Base-by-base conservation (phyloP, 805 yeast genomes). In the Ogataea paradorogensis region DNA sequence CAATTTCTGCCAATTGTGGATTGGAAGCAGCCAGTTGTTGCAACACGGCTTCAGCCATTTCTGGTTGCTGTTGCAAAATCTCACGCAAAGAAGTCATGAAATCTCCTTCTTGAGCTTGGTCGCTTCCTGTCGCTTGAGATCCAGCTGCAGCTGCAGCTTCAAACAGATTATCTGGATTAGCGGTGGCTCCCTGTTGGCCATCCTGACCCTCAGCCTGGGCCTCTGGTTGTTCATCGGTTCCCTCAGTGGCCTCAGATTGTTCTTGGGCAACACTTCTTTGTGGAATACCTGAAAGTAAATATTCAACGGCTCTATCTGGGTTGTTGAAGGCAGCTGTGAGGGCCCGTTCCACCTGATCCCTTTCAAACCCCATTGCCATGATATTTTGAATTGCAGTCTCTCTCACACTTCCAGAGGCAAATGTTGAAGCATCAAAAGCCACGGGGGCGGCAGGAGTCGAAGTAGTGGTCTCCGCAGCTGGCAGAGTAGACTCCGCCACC, bases 291-390 rank as follows among this genome's bases (percentile, higher is more conserved):
- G 90, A 87, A 49, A 93, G 69, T 35, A 93, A 71, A 61, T 91
- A 90, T 61, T 93, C 99, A 10, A 93, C 98, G 0, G 99, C 99
- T 55, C 99, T 80, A 61, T 91, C 98, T 15, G 99, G 98, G 65
- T 93, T 90, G 67, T 91, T 91, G 69, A 80, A 93, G 1, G 99
- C 98, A 11, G 96, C 95, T 53, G 95, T 80, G 60, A 93, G 69
- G 0, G 99, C 99, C 32, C 80, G 76, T 65, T 87, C 95, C 18
- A 88, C 96, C 59, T 87, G 86, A 13, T 78, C 74, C 53, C 95
- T 80, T 36, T 84, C 87, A 59, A 89, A 93, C 7, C 99, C 99
- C 97, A 93, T 89, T 51, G 87, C 97, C 80, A 89, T 77, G 62
- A 93, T 89, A 58, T 83, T 83, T 43, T 71, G 73, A 42, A 91